phyloP scores from a whole-genome alignment of 768 basidiomycete species.

The Mycena rosella region DNA sequence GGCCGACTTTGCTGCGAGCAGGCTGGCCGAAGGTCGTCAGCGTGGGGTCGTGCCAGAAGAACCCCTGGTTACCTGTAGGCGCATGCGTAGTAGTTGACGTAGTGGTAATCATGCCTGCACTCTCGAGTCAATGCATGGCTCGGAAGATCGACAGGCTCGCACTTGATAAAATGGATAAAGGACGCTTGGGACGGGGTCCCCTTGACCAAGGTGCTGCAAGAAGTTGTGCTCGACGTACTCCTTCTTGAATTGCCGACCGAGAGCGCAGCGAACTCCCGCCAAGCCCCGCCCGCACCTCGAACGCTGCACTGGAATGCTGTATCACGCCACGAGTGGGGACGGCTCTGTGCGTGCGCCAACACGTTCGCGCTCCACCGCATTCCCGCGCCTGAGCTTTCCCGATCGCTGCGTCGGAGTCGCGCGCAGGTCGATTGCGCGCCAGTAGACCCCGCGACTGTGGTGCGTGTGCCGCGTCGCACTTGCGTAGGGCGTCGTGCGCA shows the following conservation, averaged over 20 bases:
- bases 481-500: too few relatives aligned
- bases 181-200: constrained; percentile 72
- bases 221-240: constrained; percentile 88
- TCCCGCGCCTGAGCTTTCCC: too few relatives aligned
- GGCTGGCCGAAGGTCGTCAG: constrained; percentile 53
- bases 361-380: too few relatives aligned
- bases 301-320: too few relatives aligned
- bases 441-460: too few relatives aligned
- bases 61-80: constrained; percentile 70
- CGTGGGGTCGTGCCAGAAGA: constrained; percentile 34
- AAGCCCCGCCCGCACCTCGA: too few relatives aligned
- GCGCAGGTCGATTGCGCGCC: too few relatives aligned
- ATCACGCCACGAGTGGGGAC: too few relatives aligned
- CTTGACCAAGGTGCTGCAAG: constrained; percentile 79
- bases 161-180: constrained; percentile 92
- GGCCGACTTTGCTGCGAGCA: constrained; percentile 84
- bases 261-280: too few relatives aligned
- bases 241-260: constrained; percentile 80
- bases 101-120: constrained; percentile 83
- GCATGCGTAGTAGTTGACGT: constrained; percentile 86
- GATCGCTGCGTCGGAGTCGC: too few relatives aligned
- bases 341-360: too few relatives aligned
- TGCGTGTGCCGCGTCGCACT: too few relatives aligned
- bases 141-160: constrained; percentile 35
- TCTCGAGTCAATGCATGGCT: background rate